Base-by-base conservation (phyloP, 2,329 filamentous ascomycete genomes). In the Fonsecaea monophora region DNA sequence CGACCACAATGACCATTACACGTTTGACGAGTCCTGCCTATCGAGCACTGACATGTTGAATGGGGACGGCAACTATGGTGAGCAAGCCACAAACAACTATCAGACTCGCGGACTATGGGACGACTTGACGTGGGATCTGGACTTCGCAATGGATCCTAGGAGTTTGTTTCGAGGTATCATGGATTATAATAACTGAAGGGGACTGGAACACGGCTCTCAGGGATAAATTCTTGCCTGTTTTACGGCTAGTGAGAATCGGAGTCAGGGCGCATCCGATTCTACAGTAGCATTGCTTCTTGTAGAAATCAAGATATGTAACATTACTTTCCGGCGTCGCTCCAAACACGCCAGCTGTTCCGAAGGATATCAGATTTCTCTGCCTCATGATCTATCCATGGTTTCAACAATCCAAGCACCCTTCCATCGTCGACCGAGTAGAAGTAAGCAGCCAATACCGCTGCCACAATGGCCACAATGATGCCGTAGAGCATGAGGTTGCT, bases 91-190 rank as follows among this genome's bases (percentile, higher is more conserved):
- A 18, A 53, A 15, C 13, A 53, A 32, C 13, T 35, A 61, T 13
- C 42, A 13, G 32, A 25, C 40, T 15, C 59, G 40, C 21, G 59
- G 59, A 25, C 59, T 61, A 61, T 61, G 59, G 59, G 59, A 61
- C 37, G 59, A 53, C 45, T 53, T 61, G 40, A 9, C 18, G n/a
- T 61, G 21, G 59, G 59, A 61, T 42, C 21, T 61, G 59, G 34
- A 53, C 25, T 61, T 53, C 37, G 42, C 59, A 15, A 61, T 53
- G 30, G 42, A 61, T 18, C 59, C 59, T 2, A 35, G 30, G 40
- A 53, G 59, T 53, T 34, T 60, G 4, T 45, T 60, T 25, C 56
- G 18, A 45, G 40, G 37, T 4, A 60, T 60, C n/a, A 60, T 60
- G 56, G 37, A 60, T n/a, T 60, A 60, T 45, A 60, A 60, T 30